These are phyloP conservation scores for Dalbergia oliveri DNA, from an alignment of 306 rosid species.

Conservation along the genomic window DNA sequence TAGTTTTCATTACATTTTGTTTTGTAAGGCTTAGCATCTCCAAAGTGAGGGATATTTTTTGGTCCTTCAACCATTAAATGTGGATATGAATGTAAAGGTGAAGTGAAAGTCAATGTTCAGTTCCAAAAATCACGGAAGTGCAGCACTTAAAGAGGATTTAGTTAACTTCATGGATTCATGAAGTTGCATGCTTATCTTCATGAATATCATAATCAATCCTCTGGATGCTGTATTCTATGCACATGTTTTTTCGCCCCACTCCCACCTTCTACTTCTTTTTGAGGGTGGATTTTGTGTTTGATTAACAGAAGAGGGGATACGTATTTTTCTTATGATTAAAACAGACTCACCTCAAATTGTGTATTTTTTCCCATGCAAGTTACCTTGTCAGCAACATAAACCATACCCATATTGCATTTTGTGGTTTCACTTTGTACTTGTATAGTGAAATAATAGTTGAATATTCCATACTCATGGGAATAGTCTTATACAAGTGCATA, in stretches of 20 bases:
- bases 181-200: not conserved
- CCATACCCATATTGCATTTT: not conserved
- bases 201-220: not conserved
- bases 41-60: not conserved
- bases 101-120: not conserved
- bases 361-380: no score
- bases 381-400: not conserved
- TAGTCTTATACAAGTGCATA: not conserved
- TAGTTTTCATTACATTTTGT: slow-evolving; percentile 2
- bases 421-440: not conserved
- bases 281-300: slow-evolving; percentile 6
- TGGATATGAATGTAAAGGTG: not conserved
- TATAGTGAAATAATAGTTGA: not conserved
- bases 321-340: not conserved
- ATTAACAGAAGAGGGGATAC: not conserved
- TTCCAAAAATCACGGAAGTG: no score
- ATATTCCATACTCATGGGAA: not conserved
- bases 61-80: not conserved
- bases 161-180: no score
- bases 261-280: not conserved
- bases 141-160: no score
- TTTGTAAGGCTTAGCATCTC: not conserved
- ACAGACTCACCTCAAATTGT: not conserved
- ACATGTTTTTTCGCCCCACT: not conserved
- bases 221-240: not conserved